Conservation (phyloP, 805 yeast genomes). For the Candida golubevii region DNA sequence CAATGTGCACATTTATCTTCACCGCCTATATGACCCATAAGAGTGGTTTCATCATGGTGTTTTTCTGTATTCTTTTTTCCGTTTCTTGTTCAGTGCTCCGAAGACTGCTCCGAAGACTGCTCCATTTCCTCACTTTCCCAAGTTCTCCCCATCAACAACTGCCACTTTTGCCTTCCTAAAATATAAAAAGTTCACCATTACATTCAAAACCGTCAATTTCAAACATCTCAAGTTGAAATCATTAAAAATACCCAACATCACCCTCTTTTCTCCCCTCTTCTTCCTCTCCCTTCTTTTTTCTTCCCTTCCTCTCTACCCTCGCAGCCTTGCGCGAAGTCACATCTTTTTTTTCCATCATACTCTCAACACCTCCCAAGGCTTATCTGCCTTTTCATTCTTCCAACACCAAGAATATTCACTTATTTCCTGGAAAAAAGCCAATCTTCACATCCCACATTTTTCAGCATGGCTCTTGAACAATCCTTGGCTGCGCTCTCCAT, state of each 20-base stretch:
- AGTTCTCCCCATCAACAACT: neutral
- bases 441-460: neutral
- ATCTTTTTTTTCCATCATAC: neutral
- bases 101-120: too few relatives aligned
- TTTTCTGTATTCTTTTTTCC: neutral
- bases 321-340: neutral
- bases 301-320: neutral
- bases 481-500: slow-evolving; percentile 64
- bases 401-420: too few relatives aligned
- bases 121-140: neutral
- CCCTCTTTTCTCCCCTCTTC: neutral
- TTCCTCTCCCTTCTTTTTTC: neutral
- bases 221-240: too few relatives aligned
- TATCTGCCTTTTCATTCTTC: too few relatives aligned
- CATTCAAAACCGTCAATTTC: too few relatives aligned
- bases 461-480: slow-evolving; percentile 60
- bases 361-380: neutral
- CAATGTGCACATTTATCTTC: too few relatives aligned
- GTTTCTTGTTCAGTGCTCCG: too few relatives aligned
- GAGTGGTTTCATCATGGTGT: too few relatives aligned
- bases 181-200: too few relatives aligned
- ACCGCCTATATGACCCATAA: too few relatives aligned
- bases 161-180: neutral
- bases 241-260: too few relatives aligned
- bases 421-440: too few relatives aligned